phyloP scores from a whole-genome alignment of 2,329 filamentous ascomycete species.

The Xylariaceae sp. region DNA sequence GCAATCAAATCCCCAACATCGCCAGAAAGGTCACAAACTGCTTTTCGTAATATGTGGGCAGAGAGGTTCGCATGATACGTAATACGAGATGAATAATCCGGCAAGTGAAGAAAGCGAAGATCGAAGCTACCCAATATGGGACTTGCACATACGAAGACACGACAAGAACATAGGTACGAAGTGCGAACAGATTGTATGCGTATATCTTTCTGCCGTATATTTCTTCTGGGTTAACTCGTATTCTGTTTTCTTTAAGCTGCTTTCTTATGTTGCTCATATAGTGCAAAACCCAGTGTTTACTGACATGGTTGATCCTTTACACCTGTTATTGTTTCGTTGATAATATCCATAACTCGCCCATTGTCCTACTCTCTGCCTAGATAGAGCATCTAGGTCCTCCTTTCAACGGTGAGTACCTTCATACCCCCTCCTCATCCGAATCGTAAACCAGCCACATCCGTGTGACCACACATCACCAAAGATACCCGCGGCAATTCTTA shows the following conservation, averaged over 20 bases:
- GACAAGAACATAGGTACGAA: not conserved
- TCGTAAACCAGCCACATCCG: not conserved
- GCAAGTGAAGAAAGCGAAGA: too few relatives aligned
- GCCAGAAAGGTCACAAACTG: too few relatives aligned
- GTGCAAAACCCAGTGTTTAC: not conserved
- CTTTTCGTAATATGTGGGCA: too few relatives aligned
- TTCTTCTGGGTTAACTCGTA: not conserved
- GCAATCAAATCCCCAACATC: too few relatives aligned
- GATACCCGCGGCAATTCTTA: slow-evolving; percentile 59
- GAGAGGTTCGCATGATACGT: too few relatives aligned
- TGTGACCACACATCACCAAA: slow-evolving; percentile 51
- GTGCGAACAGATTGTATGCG: not conserved
- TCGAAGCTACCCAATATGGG: too few relatives aligned
- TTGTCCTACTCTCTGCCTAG: not conserved
- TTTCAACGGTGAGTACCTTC: not conserved
- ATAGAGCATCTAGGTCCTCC: not conserved
- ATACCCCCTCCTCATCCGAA: not conserved
- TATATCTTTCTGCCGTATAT: not conserved
- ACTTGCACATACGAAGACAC: too few relatives aligned
- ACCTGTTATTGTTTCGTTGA: not conserved
- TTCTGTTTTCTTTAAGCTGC: not conserved
- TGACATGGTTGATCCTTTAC: not conserved
- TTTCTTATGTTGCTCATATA: not conserved
- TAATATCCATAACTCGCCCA: not conserved
- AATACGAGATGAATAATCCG: too few relatives aligned